Conservation (phyloP, 441 rosid genomes). For the Bocquillonia castaneifolia region DNA sequence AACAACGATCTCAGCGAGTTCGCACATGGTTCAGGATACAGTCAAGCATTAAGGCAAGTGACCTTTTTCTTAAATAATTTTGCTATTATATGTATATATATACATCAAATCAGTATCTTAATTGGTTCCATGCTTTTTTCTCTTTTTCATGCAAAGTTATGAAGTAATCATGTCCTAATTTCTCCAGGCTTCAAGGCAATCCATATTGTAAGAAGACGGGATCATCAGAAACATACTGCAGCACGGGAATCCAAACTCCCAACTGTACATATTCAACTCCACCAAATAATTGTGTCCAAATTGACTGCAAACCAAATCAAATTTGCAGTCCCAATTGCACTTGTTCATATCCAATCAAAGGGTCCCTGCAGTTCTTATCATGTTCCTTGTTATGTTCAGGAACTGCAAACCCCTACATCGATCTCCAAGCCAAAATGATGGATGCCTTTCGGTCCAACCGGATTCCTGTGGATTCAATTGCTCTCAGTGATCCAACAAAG, state of each 20-base stretch:
- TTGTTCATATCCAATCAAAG: slow-evolving; percentile 38
- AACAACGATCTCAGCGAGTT: too few relatives aligned
- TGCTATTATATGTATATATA: too few relatives aligned
- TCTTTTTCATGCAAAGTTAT: too few relatives aligned
- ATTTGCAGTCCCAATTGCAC: slow-evolving; percentile 33
- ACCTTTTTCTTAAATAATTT: too few relatives aligned
- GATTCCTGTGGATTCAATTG: slow-evolving; percentile 32
- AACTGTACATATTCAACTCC: slow-evolving; percentile 32
- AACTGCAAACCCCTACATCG: slow-evolving; percentile 36
- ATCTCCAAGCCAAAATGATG: slow-evolving; percentile 37
- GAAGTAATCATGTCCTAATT: too few relatives aligned
- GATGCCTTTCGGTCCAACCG: slow-evolving; percentile 31
- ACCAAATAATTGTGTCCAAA: slow-evolving; percentile 31
- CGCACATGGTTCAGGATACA: slow-evolving; percentile 11
- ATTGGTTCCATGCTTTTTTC: too few relatives aligned
- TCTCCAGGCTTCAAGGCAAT: slow-evolving; percentile 44
- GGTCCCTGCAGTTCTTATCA: slow-evolving; percentile 23
- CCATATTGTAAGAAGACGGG: slow-evolving; percentile 41
- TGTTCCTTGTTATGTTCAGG: neutral
- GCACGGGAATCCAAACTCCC: too few relatives aligned
- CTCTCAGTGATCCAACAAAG: slow-evolving; percentile 42
- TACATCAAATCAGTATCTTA: too few relatives aligned
- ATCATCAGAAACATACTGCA: slow-evolving; percentile 29
- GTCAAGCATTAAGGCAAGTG: slow-evolving; percentile 37
- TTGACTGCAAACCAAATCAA: slow-evolving; percentile 30